Evolutionary conservation across 2,329 filamentous ascomycete species (phyloP).

Genomic region (Colletotrichum eremochloae): DNA sequence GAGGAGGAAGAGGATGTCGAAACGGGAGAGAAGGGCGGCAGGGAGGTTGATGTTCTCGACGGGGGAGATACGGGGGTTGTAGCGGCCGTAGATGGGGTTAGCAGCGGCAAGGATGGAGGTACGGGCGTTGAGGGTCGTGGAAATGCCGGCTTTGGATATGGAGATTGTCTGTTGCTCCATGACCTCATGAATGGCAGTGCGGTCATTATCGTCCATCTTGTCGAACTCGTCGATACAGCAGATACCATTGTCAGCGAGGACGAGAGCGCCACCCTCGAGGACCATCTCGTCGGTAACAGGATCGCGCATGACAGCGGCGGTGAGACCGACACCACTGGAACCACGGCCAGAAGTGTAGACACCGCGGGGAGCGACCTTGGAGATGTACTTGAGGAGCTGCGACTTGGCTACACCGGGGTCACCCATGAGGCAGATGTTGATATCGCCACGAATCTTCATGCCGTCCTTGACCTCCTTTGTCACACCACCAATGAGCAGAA

Average conservation of each 20-base stretch:
- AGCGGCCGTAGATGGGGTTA: conserved; percentile 96
- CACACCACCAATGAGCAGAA: conserved; percentile 95
- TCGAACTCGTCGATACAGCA: conserved; percentile 91
- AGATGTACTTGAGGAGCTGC: conserved; percentile 97
- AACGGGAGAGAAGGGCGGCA: conserved; percentile 95
- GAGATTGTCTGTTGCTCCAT: conserved; percentile 92
- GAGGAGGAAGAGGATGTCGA: conserved; percentile 96
- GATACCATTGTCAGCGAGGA: conserved; percentile 85
- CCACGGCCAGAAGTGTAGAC: conserved; percentile 87
- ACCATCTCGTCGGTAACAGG: conserved; percentile 89
- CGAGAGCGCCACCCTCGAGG: conserved; percentile 82
- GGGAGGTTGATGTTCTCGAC: conserved; percentile 99
- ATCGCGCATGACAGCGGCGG: conserved; percentile 86
- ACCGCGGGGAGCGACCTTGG: conserved; percentile 94
- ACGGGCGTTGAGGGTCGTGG: conserved; percentile 88
- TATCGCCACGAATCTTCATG: conserved; percentile 98
- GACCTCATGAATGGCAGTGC: conserved; percentile 87
- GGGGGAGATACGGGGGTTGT: conserved; percentile 96
- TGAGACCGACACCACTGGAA: conserved; percentile 85
- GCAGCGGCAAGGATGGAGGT: conserved; percentile 96
- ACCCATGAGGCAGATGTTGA: conserved; percentile 99
- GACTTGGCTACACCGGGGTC: conserved; percentile 99
- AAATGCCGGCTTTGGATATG: conserved; percentile 81
- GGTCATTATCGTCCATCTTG: conserved; percentile 89
- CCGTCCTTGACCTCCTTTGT: conserved; percentile 97